Conservation (phyloP, 1,284 basidiomycete species). For the Vanrija pseudolonga region DNA sequence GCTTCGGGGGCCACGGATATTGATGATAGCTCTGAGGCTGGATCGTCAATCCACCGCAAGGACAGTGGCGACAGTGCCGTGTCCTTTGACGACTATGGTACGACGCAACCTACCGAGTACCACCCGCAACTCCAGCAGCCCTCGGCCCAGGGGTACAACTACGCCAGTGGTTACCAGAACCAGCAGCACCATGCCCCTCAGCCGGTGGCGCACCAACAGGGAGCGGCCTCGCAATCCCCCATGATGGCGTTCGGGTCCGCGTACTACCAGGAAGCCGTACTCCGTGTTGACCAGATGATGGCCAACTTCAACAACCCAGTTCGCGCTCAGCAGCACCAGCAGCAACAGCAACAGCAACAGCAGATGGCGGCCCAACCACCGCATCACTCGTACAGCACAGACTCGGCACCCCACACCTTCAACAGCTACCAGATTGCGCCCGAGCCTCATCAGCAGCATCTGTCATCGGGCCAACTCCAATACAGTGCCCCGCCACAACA, state of each 20-base stretch:
- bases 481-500: neutral
- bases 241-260: too few species aligned
- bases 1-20: neutral
- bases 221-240: too few species aligned
- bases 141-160: neutral
- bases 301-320: neutral
- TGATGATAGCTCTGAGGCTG: neutral
- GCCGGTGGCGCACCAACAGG: too few species aligned
- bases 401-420: too few species aligned
- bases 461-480: neutral
- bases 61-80: too few species aligned
- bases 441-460: too few species aligned
- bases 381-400: too few species aligned
- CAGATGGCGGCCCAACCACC: neutral
- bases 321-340: neutral
- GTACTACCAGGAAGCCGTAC: neutral
- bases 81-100: too few species aligned
- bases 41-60: too few species aligned
- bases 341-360: neutral
- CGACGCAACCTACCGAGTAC: neutral
- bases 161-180: neutral
- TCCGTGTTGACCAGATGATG: slow-evolving; percentile 10
- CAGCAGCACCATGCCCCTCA: neutral
- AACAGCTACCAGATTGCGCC: too few species aligned
- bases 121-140: neutral